Evolutionary conservation across 768 basidiomycete genomes (phyloP).

Genomic region (Infundibulicybe gibba): DNA sequence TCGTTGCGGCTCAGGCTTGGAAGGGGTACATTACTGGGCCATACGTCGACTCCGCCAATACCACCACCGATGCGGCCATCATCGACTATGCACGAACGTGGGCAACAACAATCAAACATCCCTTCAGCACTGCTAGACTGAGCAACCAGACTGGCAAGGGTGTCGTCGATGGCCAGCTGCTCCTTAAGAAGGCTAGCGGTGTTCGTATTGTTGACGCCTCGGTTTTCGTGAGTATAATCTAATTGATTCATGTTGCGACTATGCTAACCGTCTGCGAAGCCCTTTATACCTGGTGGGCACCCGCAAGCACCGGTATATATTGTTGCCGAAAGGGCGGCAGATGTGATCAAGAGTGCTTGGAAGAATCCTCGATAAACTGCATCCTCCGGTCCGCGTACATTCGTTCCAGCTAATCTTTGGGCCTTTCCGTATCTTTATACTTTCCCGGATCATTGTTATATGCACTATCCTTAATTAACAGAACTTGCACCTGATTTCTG

Average conservation of each 20-base stretch:
- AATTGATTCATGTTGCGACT: neutral
- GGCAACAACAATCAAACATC: conserved; percentile 2
- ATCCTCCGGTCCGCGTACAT: no score
- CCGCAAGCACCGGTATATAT: conserved; percentile 12
- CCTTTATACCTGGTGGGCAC: conserved; percentile 9
- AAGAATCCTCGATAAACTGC: no score
- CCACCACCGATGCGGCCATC: conserved; percentile 2
- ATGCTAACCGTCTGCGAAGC: conserved; percentile 2
- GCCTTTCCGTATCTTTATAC: no score
- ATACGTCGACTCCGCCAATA: conserved; percentile 6
- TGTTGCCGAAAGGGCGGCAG: conserved; percentile 13
- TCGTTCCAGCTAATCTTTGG: no score
- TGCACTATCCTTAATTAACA: no score
- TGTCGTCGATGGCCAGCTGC: conserved; percentile 13
- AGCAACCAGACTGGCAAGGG: conserved; percentile 8
- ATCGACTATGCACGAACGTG: neutral
- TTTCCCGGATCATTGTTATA: no score
- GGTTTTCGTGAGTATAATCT: conserved; percentile 9
- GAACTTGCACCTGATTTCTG: no score
- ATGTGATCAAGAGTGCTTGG: conserved; percentile 7
- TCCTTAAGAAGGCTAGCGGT: conserved; percentile 10
- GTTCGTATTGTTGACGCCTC: conserved; percentile 15
- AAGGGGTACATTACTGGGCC: conserved; percentile 8
- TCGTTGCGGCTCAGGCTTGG: conserved; percentile 9
- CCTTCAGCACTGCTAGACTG: conserved; percentile 9